Conservation (phyloP, 441 rosid species). For the Gossypium gossypioides region DNA sequence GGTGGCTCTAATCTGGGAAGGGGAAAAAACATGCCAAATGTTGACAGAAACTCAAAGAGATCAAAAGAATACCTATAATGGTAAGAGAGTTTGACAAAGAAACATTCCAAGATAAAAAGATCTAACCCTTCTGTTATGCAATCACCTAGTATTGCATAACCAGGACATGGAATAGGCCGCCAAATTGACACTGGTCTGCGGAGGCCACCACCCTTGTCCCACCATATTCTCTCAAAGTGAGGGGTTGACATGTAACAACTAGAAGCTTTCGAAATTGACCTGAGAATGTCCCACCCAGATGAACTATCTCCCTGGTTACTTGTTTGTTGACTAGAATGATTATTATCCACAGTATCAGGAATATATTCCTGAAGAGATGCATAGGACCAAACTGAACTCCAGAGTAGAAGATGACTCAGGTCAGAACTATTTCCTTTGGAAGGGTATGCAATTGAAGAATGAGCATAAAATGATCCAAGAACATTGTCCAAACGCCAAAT, state of each 20-base stretch:
- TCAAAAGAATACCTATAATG: background rate
- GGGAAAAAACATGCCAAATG: slow-evolving; percentile 16
- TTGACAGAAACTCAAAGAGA: slow-evolving; percentile 15
- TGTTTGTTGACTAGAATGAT: slow-evolving; percentile 31
- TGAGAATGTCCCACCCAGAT: slow-evolving; percentile 77
- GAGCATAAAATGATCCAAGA: slow-evolving; percentile 85
- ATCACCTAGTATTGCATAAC: slow-evolving; percentile 79
- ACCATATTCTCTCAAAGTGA: slow-evolving; percentile 96
- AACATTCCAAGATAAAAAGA: slow-evolving; percentile 10
- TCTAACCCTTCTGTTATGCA: slow-evolving; percentile 92
- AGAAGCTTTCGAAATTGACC: slow-evolving; percentile 70
- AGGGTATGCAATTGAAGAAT: slow-evolving; percentile 61
- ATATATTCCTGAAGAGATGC: slow-evolving; percentile 33
- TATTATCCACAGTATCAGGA: slow-evolving; percentile 27
- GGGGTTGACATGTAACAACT: slow-evolving; percentile 67
- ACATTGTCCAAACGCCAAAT: slow-evolving; percentile 93
- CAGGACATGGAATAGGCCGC: slow-evolving; percentile 79
- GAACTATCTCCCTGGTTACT: slow-evolving; percentile 41
- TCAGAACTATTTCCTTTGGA: slow-evolving; percentile 43
- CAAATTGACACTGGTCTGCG: slow-evolving; percentile 93
- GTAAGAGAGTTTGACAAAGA: slow-evolving; percentile 4
- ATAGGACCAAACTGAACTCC: slow-evolving; percentile 55
- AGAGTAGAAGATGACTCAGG: slow-evolving; percentile 68
- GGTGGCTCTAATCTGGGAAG: slow-evolving; percentile 87
- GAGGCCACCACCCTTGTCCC: slow-evolving; percentile 93